Conservation (phyloP, 805 yeast genomes). For the Candida vaughaniae region DNA sequence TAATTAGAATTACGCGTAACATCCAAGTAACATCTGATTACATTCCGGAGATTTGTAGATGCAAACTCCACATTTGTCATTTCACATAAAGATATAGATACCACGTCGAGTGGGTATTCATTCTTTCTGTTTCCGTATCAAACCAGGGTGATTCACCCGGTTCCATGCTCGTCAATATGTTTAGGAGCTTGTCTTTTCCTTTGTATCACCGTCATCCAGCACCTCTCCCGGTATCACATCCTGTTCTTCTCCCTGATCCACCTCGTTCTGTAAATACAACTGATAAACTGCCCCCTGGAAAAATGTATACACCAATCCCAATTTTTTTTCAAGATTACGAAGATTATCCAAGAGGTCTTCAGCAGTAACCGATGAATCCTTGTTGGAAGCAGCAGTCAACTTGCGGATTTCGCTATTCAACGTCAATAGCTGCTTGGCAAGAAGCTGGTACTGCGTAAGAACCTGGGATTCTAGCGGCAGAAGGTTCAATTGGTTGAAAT, state of each 20-base stretch:
- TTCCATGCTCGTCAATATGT: too few species aligned
- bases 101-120: too few species aligned
- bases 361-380: slow-evolving; percentile 18
- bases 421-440: slow-evolving; percentile 31
- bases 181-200: too few species aligned
- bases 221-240: too few species aligned
- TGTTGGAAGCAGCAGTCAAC: slow-evolving; percentile 18
- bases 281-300: slow-evolving; percentile 72
- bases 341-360: slow-evolving; percentile 44
- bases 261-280: slow-evolving; percentile 52
- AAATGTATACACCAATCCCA: slow-evolving; percentile 62
- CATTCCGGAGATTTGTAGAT: too few species aligned
- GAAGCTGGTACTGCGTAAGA: slow-evolving; percentile 35
- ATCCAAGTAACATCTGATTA: too few species aligned
- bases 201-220: too few species aligned
- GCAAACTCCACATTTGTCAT: too few species aligned
- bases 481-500: slow-evolving; percentile 20
- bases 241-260: slow-evolving; percentile 5
- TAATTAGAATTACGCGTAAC: too few species aligned
- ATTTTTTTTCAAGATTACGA: slow-evolving; percentile 60
- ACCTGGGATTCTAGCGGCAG: slow-evolving; percentile 33
- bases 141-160: too few species aligned
- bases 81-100: too few species aligned
- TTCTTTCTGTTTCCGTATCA: too few species aligned
- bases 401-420: slow-evolving; percentile 32